Evolutionary conservation across 139 green algal species (phyloP).

Genomic region (Haematococcus lacustris): DNA sequence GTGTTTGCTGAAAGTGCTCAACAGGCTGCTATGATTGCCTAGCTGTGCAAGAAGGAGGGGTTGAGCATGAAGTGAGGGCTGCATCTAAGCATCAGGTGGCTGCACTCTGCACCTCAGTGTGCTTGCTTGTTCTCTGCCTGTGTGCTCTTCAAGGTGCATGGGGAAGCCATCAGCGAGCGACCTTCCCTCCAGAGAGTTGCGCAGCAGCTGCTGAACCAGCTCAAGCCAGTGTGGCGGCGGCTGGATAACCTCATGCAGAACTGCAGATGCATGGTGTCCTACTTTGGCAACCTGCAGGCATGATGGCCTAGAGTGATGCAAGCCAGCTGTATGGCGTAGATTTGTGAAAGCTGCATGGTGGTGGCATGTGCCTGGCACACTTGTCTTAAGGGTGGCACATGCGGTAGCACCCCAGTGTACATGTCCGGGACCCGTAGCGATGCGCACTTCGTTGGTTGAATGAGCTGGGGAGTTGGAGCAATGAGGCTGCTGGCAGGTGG

Average conservation of each 20-base stretch:
- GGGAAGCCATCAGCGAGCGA: constrained; percentile 47
- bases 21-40: constrained; percentile 33
- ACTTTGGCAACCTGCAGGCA: constrained; percentile 64
- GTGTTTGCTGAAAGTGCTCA: constrained; percentile 12
- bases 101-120: not conserved
- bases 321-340: too few species aligned
- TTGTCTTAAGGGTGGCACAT: too few species aligned
- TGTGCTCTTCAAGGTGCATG: constrained; percentile 47
- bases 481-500: too few species aligned
- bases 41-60: constrained; percentile 33
- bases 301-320: constrained; percentile 6
- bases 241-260: constrained; percentile 63
- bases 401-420: too few species aligned
- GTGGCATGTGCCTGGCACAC: too few species aligned
- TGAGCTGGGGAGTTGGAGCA: too few species aligned
- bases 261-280: constrained; percentile 64
- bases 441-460: too few species aligned
- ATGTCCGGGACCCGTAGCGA: too few species aligned
- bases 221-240: constrained; percentile 48
- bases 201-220: constrained; percentile 21
- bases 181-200: constrained; percentile 28
- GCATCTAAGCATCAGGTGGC: not conserved
- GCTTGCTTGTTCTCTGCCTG: constrained; percentile 28
- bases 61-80: constrained; percentile 8
- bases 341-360: too few species aligned